Evolutionary conservation across 371 early-diverging fungal species (phyloP), one percentile per base, ranked within the genome.

Genomic region (Globomyces sp.): DNA sequence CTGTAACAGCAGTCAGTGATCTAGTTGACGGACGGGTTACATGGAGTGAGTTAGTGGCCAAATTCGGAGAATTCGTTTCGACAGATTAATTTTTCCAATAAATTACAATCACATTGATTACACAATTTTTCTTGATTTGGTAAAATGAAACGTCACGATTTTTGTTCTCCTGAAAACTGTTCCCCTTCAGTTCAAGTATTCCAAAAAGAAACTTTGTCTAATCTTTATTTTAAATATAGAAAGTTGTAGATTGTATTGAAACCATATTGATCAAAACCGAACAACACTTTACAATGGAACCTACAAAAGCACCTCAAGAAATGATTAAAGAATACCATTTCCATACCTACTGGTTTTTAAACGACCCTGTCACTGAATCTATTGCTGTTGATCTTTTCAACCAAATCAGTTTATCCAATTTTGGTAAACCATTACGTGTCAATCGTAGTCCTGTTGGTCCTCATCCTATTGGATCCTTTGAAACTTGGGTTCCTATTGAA

Each of bases 1-100:
- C 95, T 66, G 71, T 91, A 51, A 81, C 84, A 65, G 71, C 92
- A 57, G 84, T 96, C 66, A 82, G 80, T 71, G 80, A 88, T 42
- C 77, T 93, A 24, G 85, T 85, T 46, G 82, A 83, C 8, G 94
- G 85, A 65, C 68, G 55, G 61, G 81, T 74, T 13, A 82, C 89
- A 34, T 93, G 93, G 93, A 77, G 74, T 6, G 80, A 85, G 24
- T 86, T 89, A 9, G 67, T 84, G 58, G 71, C 66, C 11, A 51
- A 24, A 13, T 51, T 24, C 34, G 52, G 52, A 24, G 52, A 51
- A 13, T 51, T 51, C 34, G 52, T 51, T 24, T 24, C 24, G 24
- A 24, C 24, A 24, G 24, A 24, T 24, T 24, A 24, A 24, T 24
- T 24, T 24, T 24, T 24, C 24, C 24, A 24, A 24, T 24, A 24